A percentile compares a stretch with the other conserved stretches of the same genome.
Evolutionary conservation across 2,329 filamentous ascomycete species (phyloP).

Genomic region (Nemania abortiva): DNA sequence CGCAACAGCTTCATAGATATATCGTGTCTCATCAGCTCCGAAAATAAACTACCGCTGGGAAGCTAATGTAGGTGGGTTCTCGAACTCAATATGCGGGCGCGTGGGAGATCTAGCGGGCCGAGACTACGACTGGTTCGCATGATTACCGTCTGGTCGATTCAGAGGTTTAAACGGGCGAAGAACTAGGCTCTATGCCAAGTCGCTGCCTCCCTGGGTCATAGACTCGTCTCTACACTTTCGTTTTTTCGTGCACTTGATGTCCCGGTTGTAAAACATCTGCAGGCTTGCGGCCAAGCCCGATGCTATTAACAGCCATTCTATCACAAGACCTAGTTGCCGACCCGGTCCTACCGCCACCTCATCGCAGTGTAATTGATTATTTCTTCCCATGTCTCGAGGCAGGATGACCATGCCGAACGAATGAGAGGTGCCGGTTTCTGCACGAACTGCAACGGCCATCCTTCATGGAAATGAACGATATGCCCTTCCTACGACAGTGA

Average conservation of each 20-base stretch:
- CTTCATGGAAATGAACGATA: conserved; percentile 22
- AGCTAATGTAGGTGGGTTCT: conserved; percentile 1
- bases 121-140: conserved; percentile 14
- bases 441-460: conserved; percentile 22
- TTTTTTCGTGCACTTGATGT: conserved; percentile 20
- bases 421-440: conserved; percentile 9
- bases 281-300: conserved; percentile 35
- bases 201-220: not conserved
- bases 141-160: not conserved
- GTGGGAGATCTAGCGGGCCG: conserved; percentile 10
- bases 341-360: conserved; percentile 21
- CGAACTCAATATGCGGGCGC: not conserved
- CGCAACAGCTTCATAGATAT: not conserved
- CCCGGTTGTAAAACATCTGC: conserved; percentile 24
- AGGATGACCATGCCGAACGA: conserved; percentile 17
- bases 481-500: conserved; percentile 11
- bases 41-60: conserved; percentile 5
- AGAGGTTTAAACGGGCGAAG: conserved; percentile 6
- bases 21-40: conserved; percentile 7
- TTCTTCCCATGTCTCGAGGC: not conserved
- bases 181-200: not conserved
- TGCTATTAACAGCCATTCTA: conserved; percentile 18
- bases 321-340: conserved; percentile 27
- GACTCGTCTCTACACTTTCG: conserved; percentile 24
- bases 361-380: conserved; percentile 9